A percentile compares a stretch with the other conserved stretches of the same genome.
Conservation (phyloP, 495 filamentous ascomycete genomes). For the Hyaloscypha bicolor region DNA sequence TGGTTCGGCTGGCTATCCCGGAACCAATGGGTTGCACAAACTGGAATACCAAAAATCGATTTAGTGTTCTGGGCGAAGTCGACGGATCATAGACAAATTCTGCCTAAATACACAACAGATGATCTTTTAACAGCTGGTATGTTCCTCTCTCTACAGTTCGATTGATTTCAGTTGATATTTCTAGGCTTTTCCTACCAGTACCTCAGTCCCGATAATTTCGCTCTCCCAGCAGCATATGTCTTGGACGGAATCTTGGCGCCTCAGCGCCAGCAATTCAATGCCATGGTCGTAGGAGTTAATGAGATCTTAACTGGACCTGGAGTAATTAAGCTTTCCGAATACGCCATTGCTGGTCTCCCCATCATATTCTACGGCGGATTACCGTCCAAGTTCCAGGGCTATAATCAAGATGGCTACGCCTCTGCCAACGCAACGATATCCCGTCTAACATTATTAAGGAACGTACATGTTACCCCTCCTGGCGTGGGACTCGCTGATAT, state of each 20-base stretch:
- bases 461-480: background rate
- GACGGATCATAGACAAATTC: constrained; percentile 20
- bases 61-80: constrained; percentile 42
- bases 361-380: constrained; percentile 43
- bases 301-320: constrained; percentile 42
- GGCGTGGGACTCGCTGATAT: background rate
- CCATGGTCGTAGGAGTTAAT: constrained; percentile 44
- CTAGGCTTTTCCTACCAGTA: constrained; percentile 53
- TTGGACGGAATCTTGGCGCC: constrained; percentile 41
- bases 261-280: constrained; percentile 45
- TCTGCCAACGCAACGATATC: constrained; percentile 8
- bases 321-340: constrained; percentile 39
- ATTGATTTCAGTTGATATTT: constrained; percentile 3
- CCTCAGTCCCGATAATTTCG: constrained; percentile 50
- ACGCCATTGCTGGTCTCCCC: constrained; percentile 45
- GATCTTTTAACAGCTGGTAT: constrained; percentile 26
- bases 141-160: background rate
- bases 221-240: constrained; percentile 39
- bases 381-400: constrained; percentile 32
- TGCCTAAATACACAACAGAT: constrained; percentile 19
- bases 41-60: constrained; percentile 45
- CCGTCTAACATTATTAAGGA: constrained; percentile 23
- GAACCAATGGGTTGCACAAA: constrained; percentile 41
- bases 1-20: constrained; percentile 44
- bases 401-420: background rate